These are phyloP conservation scores for Fusarium sp. DNA, from an alignment of 2,329 filamentous ascomycete genomes.

Conservation along the genomic window DNA sequence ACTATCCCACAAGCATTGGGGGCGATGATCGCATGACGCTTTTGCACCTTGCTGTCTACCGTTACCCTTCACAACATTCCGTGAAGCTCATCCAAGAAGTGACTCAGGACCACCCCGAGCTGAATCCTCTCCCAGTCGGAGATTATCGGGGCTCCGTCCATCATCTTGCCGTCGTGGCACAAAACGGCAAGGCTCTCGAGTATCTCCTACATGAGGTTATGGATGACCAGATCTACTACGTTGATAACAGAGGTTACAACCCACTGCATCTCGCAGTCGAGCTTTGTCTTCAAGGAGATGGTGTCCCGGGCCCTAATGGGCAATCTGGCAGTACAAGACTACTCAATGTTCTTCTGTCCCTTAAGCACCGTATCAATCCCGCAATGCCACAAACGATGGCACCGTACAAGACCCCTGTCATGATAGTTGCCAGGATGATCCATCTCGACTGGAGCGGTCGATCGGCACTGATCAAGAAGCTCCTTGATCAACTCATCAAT, in stretches of 20 bases:
- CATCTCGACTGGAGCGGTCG: conserved; percentile 8
- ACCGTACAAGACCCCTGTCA: background rate
- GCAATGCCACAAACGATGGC: conserved; percentile 10
- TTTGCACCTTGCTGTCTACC: background rate
- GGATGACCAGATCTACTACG: background rate
- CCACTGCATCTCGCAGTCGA: conserved; percentile 6
- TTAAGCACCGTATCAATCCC: background rate
- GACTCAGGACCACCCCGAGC: background rate
- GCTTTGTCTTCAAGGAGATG: background rate
- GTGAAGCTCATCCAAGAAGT: background rate
- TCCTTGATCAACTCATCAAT: background rate
- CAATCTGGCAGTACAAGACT: background rate
- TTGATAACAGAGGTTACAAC: conserved; percentile 5
- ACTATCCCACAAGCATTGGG: too few species aligned
- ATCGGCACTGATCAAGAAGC: background rate
- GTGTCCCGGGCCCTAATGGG: background rate
- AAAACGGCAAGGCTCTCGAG: background rate
- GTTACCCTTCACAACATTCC: rapidly evolving
- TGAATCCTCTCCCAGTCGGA: background rate
- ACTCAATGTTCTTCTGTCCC: background rate
- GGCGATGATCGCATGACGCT: background rate
- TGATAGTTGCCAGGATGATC: background rate
- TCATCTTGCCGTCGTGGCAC: conserved; percentile 9
- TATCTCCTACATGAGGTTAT: background rate
- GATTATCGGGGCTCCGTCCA: background rate